Evolutionary conservation across 768 basidiomycete species (phyloP).

Genomic region (Auriculariales sp.): DNA sequence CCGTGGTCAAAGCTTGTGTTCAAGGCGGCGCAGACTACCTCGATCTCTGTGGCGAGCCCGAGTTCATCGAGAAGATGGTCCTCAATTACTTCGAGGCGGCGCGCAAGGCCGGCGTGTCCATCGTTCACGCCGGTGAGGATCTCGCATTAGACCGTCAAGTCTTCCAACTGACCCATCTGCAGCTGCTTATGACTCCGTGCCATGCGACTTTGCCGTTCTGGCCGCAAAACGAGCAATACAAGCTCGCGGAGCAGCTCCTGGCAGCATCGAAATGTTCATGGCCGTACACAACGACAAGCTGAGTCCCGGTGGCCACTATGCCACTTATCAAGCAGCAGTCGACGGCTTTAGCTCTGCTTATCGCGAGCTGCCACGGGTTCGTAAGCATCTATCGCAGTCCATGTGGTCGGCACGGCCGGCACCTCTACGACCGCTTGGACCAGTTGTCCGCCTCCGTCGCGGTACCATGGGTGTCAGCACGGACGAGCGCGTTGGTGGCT

Average conservation of each 20-base stretch:
- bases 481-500: conserved; percentile 1
- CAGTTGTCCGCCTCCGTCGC: background rate
- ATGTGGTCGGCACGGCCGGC: background rate
- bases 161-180: background rate
- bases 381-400: background rate
- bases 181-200: conserved; percentile 6
- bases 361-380: background rate
- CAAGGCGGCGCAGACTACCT: conserved; percentile 2
- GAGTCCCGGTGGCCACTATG: conserved; percentile 2
- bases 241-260: background rate
- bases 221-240: background rate
- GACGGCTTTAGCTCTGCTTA: conserved; percentile 3
- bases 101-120: background rate
- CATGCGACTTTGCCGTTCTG: conserved; percentile 5
- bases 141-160: background rate
- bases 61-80: conserved; percentile 5
- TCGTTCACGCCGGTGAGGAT: conserved; percentile 2
- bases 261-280: conserved; percentile 5
- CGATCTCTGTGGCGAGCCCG: conserved; percentile 7
- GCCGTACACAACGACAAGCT: background rate
- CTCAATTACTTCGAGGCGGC: conserved; percentile 1
- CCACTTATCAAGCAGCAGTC: conserved; percentile 4
- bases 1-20: conserved; percentile 6
- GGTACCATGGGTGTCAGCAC: background rate
- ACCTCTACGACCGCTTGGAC: background rate